phyloP scores from a whole-genome alignment of 306 rosid species.

The Sechiopsis laciniata region DNA sequence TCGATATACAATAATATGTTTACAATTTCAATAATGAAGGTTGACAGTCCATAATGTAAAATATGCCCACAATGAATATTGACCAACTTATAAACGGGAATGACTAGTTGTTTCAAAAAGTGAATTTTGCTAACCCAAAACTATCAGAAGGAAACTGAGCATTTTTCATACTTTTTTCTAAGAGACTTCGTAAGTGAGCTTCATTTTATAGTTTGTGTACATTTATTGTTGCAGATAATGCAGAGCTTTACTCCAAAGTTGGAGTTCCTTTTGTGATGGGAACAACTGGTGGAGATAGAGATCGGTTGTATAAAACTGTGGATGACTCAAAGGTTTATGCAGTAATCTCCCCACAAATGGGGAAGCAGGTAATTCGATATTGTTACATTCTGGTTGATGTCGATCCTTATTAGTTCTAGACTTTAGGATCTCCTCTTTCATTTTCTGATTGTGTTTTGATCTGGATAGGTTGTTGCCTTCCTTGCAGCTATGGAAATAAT shows the following conservation, averaged over 20 bases:
- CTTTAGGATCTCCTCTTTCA: slow-evolving; percentile 22
- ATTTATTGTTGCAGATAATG: slow-evolving; percentile 46
- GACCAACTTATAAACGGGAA: background rate
- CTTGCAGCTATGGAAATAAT: slow-evolving; percentile 96
- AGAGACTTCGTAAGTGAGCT: background rate
- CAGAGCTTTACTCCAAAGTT: slow-evolving; percentile 66
- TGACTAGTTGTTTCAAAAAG: background rate
- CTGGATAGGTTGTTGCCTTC: slow-evolving; percentile 76
- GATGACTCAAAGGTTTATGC: slow-evolving; percentile 63
- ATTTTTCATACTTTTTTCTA: background rate
- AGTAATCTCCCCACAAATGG: slow-evolving; percentile 96
- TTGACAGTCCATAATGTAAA: background rate
- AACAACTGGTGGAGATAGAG: slow-evolving; percentile 91
- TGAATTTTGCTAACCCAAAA: background rate
- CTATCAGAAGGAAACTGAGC: background rate
- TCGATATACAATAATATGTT: background rate
- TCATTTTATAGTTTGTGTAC: background rate
- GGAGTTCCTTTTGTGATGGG: slow-evolving; percentile 98
- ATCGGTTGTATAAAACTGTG: slow-evolving; percentile 56
- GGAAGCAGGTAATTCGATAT: slow-evolving; percentile 57
- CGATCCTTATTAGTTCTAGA: slow-evolving; percentile 11
- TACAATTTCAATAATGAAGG: background rate
- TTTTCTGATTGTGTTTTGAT: slow-evolving; percentile 27
- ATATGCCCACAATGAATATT: background rate
- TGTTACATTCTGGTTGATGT: background rate